A percentile compares a stretch with the other conserved stretches of the same genome.
These are phyloP conservation scores for Pyrrhoderma lamaoense DNA, from an alignment of 1,284 basidiomycete genomes.

Conservation along the genomic window DNA sequence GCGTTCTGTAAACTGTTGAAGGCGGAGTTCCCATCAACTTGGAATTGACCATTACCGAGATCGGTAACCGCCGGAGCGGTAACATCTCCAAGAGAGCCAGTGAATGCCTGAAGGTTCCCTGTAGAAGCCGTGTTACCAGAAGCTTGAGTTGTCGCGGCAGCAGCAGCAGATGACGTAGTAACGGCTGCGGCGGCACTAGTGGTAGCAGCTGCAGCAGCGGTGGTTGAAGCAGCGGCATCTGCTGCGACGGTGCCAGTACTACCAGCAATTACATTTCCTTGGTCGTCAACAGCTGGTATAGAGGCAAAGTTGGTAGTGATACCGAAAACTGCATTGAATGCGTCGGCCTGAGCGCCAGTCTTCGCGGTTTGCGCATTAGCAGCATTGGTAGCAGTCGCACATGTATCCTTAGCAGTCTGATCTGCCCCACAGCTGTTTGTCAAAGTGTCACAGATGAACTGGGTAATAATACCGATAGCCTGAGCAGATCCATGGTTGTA, in stretches of 20 bases:
- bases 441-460: conserved; percentile 48
- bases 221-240: conserved; percentile 16
- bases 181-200: conserved; percentile 15
- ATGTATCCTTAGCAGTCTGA: conserved; percentile 42
- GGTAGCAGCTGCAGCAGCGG: conserved; percentile 18
- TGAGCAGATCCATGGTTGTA: conserved; percentile 49
- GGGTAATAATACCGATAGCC: conserved; percentile 45
- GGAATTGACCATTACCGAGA: conserved; percentile 40
- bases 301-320: conserved; percentile 37
- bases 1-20: conserved; percentile 48
- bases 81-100: conserved; percentile 38
- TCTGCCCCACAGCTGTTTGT: conserved; percentile 45
- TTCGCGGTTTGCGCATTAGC: conserved; percentile 34
- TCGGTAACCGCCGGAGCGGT: conserved; percentile 39
- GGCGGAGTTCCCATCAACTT: conserved; percentile 37
- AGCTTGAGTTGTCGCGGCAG: conserved; percentile 18
- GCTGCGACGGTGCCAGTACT: conserved; percentile 21
- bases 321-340: conserved; percentile 50
- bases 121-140: conserved; percentile 23
- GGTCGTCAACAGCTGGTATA: conserved; percentile 32
- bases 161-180: conserved; percentile 3
- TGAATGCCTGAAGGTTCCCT: conserved; percentile 51
- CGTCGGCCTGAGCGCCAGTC: conserved; percentile 49
- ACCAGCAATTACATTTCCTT: conserved; percentile 28
- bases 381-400: conserved; percentile 35